phyloP scores from a whole-genome alignment of 148 eudicot species.

The Rhododendron vialii region DNA sequence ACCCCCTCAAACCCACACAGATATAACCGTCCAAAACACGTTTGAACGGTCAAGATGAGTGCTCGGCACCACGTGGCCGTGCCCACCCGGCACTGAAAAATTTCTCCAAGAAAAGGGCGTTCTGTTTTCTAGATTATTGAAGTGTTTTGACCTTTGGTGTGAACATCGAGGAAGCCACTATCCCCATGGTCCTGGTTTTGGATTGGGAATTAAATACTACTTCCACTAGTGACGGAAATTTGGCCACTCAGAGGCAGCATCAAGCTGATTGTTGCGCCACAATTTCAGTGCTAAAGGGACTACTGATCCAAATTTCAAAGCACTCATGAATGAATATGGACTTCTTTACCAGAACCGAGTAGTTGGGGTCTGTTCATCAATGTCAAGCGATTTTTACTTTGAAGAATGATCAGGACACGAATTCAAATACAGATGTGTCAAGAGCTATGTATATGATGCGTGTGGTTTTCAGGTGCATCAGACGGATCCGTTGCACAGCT shows the following conservation, averaged over 20 bases:
- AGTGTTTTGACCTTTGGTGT: background rate
- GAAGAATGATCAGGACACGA: background rate
- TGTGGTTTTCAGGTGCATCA: background rate
- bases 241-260: background rate
- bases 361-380: background rate
- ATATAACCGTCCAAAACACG: too few relatives aligned
- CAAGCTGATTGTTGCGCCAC: background rate
- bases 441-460: background rate
- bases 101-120: background rate
- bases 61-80: too few relatives aligned
- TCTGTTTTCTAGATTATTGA: background rate
- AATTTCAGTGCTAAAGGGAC: background rate
- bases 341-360: background rate
- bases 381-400: background rate
- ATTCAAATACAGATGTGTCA: background rate
- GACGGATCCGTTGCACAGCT: background rate
- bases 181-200: background rate
- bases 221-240: background rate
- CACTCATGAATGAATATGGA: background rate
- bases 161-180: background rate
- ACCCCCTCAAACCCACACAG: too few relatives aligned
- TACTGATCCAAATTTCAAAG: conserved; percentile 2
- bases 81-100: too few relatives aligned
- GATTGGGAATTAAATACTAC: background rate
- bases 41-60: too few relatives aligned